These are phyloP conservation scores for Rhizophora apiculata DNA, from an alignment of 345 rosid genomes.

Conservation along the genomic window DNA sequence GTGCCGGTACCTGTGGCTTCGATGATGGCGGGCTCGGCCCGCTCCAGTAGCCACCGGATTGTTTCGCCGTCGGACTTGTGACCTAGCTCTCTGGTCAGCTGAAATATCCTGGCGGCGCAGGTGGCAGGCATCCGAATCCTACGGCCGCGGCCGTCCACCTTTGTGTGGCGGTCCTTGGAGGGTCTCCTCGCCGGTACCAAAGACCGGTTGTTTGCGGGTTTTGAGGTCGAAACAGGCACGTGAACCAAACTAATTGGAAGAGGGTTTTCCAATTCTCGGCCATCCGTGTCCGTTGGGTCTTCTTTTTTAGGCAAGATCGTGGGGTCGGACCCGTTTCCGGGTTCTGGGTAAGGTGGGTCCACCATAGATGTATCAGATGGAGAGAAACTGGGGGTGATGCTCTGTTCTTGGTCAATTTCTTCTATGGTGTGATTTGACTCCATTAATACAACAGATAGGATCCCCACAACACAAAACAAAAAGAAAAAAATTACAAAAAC, in stretches of 20 bases:
- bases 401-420: constrained; percentile 37
- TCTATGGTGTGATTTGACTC: constrained; percentile 22
- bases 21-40: constrained; percentile 65
- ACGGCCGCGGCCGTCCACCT: constrained; percentile 87
- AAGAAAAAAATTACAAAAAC: neutral
- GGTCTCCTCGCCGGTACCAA: constrained; percentile 34
- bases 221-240: constrained; percentile 7
- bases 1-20: constrained; percentile 77
- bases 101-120: constrained; percentile 81
- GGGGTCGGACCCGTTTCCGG: constrained; percentile 12
- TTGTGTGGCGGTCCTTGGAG: constrained; percentile 73
- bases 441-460: too few species aligned
- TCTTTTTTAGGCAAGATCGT: constrained; percentile 38
- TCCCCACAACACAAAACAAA: too few species aligned
- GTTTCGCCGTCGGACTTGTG: constrained; percentile 82
- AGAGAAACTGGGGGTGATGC: constrained; percentile 25
- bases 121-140: constrained; percentile 70
- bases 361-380: constrained; percentile 19
- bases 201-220: constrained; percentile 12
- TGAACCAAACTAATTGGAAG: constrained; percentile 19
- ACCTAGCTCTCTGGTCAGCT: constrained; percentile 69
- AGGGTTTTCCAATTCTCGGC: constrained; percentile 14
- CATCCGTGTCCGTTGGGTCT: constrained; percentile 29
- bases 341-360: constrained; percentile 24
- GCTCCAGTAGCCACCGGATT: constrained; percentile 67